phyloP scores from a whole-genome alignment of 1,284 basidiomycete genomes.

The Ganoderma boninense region DNA sequence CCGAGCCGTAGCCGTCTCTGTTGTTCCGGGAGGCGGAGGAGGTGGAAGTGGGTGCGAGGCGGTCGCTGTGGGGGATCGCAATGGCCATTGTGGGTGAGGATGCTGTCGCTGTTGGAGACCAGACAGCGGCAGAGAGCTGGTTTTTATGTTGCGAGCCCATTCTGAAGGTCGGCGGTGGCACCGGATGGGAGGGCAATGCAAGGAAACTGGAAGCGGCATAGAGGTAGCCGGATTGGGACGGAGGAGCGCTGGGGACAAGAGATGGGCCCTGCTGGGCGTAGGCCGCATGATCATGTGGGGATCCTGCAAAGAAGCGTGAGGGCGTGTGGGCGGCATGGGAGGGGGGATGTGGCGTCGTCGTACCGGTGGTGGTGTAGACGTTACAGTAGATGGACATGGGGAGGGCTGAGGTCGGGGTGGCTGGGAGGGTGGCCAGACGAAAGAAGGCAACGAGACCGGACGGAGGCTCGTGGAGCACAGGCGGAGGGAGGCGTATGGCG shows the following conservation, averaged over 20 bases:
- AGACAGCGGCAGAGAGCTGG: conserved; percentile 2
- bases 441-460: conserved; percentile 5
- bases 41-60: conserved; percentile 6
- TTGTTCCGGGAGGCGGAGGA: conserved; percentile 15
- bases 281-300: conserved; percentile 30
- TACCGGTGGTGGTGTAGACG: conserved; percentile 15
- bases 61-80: conserved; percentile 19
- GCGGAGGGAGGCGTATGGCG: conserved; percentile 23
- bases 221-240: conserved; percentile 31
- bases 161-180: conserved; percentile 21
- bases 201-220: conserved; percentile 28
- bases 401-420: conserved; percentile 5
- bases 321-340: conserved; percentile 34
- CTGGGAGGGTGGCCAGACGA: conserved; percentile 8
- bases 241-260: conserved; percentile 22
- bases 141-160: conserved; percentile 29
- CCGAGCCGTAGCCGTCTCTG: conserved; percentile 23
- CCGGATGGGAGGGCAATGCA: conserved; percentile 27
- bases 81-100: conserved; percentile 31
- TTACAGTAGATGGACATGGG: conserved; percentile 13
- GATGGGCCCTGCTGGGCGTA: conserved; percentile 28
- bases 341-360: conserved; percentile 29
- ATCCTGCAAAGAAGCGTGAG: conserved; percentile 38
- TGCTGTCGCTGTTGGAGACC: conserved; percentile 12
- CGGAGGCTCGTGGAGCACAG: conserved; percentile 31